A percentile compares a stretch with the other conserved stretches of the same genome.
Conservation (phyloP, 1,284 basidiomycete species). For the Ustilago shanxiensis region DNA sequence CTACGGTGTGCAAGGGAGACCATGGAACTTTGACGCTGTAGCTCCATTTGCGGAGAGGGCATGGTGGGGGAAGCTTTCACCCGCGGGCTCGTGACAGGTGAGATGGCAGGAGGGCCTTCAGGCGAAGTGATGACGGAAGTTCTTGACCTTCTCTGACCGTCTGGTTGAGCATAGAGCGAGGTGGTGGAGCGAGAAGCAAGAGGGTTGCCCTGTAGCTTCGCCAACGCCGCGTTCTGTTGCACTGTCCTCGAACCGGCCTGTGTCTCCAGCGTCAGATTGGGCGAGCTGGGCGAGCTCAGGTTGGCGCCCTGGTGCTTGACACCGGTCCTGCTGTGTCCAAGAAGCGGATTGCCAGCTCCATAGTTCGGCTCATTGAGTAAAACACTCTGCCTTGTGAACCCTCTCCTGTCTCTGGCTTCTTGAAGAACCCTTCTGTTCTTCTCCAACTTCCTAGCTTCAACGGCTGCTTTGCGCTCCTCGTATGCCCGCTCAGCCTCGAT, state of each 20-base stretch:
- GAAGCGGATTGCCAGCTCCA: conserved; percentile 45
- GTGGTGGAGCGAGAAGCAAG: conserved; percentile 16
- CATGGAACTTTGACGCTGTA: conserved; percentile 34
- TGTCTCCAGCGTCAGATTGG: conserved; percentile 16
- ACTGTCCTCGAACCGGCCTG: conserved; percentile 11
- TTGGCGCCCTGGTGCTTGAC: conserved; percentile 8
- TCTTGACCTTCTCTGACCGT: conserved; percentile 32
- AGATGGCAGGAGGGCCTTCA: background rate
- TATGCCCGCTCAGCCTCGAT: conserved; percentile 30
- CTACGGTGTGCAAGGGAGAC: conserved; percentile 19
- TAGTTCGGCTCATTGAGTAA: conserved; percentile 44
- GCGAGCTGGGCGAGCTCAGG: conserved; percentile 29
- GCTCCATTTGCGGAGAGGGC: conserved; percentile 19
- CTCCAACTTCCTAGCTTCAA: conserved; percentile 37
- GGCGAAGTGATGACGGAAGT: conserved; percentile 13
- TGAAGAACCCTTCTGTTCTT: conserved; percentile 39
- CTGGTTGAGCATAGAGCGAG: conserved; percentile 21
- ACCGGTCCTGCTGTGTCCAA: conserved; percentile 5
- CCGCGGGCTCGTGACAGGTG: conserved; percentile 12
- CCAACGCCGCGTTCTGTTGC: conserved; percentile 21
- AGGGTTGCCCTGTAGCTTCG: conserved; percentile 26
- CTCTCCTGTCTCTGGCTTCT: conserved; percentile 49
- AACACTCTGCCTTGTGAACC: conserved; percentile 32
- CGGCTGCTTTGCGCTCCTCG: conserved; percentile 27
- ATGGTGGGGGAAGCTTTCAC: conserved; percentile 8